phyloP scores from a whole-genome alignment of 208 protist species.

The Wallacemonas collosoma region DNA sequence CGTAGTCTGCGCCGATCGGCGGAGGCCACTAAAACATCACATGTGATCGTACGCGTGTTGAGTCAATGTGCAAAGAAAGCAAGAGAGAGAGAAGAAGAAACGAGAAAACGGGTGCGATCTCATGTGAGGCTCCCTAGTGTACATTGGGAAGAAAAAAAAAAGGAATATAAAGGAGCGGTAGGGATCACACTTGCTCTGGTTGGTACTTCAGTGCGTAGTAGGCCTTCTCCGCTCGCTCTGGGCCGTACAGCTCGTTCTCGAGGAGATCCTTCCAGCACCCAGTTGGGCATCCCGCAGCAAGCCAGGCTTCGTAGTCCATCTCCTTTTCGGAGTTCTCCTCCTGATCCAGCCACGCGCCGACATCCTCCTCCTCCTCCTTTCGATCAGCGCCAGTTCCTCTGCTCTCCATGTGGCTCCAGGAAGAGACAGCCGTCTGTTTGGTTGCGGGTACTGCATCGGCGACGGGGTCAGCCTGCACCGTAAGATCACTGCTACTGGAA shows the following conservation, averaged over 20 bases:
- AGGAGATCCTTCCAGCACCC: conserved; percentile 57
- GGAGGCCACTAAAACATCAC: too few species aligned
- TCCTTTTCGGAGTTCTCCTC: not conserved
- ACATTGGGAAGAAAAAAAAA: not conserved
- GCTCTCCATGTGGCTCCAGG: too few species aligned
- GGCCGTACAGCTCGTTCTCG: conserved; percentile 60
- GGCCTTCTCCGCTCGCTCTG: conserved; percentile 47
- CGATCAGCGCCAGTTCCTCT: not conserved
- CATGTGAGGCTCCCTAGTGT: too few species aligned
- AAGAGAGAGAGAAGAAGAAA: conserved; percentile 17
- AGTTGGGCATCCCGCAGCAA: conserved; percentile 48
- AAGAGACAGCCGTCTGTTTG: too few species aligned
- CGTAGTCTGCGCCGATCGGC: too few species aligned
- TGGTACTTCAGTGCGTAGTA: conserved; percentile 59
- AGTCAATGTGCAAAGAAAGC: not conserved
- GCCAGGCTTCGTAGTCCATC: conserved; percentile 59
- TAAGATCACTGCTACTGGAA: too few species aligned
- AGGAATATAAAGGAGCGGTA: not conserved
- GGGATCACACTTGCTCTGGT: not conserved
- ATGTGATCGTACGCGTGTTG: not conserved
- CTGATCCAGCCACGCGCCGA: conserved; percentile 17
- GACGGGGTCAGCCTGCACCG: too few species aligned
- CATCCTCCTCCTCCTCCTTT: conserved; percentile 4
- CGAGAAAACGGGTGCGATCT: not conserved
- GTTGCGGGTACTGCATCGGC: too few species aligned